Evolutionary conservation across 805 yeast genomes (phyloP), one percentile per base, ranked within the genome.

Genomic region (Yarrowia hollandica): DNA sequence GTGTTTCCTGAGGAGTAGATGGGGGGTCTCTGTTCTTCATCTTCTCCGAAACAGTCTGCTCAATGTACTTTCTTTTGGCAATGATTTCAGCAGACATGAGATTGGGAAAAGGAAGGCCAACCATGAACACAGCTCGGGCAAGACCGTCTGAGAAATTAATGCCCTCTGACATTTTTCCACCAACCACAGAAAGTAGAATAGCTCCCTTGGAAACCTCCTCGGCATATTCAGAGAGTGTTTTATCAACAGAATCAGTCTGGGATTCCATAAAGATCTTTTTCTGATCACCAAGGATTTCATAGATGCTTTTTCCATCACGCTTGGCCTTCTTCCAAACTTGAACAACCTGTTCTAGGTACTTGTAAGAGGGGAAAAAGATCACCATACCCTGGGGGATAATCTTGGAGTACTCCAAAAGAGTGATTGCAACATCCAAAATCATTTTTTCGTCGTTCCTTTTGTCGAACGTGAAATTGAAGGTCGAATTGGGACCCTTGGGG

Each of bases 91-190:
- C 95, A 23, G 94, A 84, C 66, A 79, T 80, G 0, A 86, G 79
- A 69, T 90, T 92, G 0, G 98, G 97, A 66, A 80, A 92, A 1
- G 98, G 97, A 35, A 92, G 69, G 0, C 97, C 98, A 11, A 89
- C 76, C 86, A 92, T 85, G 1, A 88, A 74, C 0, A 92, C 91
- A 0, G 88, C 90, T 60, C 97, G 76, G 0, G 96, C 96, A n/a
- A 92, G 72, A 35, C 85, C 83, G 67, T 90, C 92, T 10, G 91
- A 81, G 69, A 92, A 91, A 68, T 91, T 91, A 39, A 91, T 92
- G 5, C 98, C 98, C 70, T 91, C 98, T 0, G 96, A 88, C 73
- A 91, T 77, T 67, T 86, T 86, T 0, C 97, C 98, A 1, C 97
- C 97, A 14, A 92, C 96, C 0, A 92, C 96, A 0, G 96, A 83